A percentile compares a stretch with the other conserved stretches of the same genome.
These are phyloP conservation scores for Trichoderma atrobrunneum DNA, from an alignment of 2,329 filamentous ascomycete species.

Conservation along the genomic window DNA sequence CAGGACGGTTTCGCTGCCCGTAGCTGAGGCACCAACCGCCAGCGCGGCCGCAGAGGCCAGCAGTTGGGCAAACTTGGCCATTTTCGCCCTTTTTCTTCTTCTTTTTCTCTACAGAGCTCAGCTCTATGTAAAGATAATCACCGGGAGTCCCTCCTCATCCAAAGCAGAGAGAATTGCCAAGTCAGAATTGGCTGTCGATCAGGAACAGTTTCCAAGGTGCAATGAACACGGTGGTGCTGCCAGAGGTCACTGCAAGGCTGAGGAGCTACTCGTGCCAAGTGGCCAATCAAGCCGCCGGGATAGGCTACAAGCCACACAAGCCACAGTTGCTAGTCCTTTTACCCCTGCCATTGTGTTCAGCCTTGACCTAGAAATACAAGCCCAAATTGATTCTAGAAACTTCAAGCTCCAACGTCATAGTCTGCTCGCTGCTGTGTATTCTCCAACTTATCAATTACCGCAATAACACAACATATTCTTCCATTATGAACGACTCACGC, in stretches of 20 bases:
- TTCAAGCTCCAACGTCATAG: neutral
- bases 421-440: neutral
- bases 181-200: neutral
- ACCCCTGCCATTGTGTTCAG: slow-evolving; percentile 16
- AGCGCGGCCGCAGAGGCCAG: slow-evolving; percentile 31
- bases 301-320: slow-evolving; percentile 17
- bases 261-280: neutral
- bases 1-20: slow-evolving; percentile 39
- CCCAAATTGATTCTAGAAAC: neutral
- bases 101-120: neutral
- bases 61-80: slow-evolving; percentile 35
- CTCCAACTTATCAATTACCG: neutral
- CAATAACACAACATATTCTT: neutral
- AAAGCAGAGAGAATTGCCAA: neutral
- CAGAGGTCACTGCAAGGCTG: slow-evolving; percentile 18
- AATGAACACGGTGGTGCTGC: slow-evolving; percentile 18
- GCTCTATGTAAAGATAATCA: slow-evolving; percentile 7
- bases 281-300: slow-evolving; percentile 2
- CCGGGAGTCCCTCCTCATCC: neutral
- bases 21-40: slow-evolving; percentile 27
- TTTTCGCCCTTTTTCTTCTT: slow-evolving; percentile 18
- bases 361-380: neutral
- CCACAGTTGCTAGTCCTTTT: neutral
- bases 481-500: slow-evolving; percentile 35
- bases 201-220: neutral